Base-by-base conservation (phyloP, 1,284 basidiomycete genomes). In the Cryptococcus sp. region DNA sequence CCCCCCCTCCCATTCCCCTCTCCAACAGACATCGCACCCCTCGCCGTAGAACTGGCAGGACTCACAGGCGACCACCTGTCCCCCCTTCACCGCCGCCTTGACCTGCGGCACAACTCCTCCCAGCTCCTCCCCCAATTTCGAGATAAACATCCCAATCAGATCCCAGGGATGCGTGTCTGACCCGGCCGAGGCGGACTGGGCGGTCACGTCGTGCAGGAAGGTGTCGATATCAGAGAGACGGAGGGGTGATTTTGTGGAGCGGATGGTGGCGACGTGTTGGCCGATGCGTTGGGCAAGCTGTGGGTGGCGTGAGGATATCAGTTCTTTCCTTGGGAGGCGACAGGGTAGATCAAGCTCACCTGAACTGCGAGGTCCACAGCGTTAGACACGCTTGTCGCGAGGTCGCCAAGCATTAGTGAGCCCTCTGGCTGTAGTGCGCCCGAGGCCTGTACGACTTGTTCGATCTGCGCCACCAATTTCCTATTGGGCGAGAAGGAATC, bases 361-460 rank as follows among this genome's bases (percentile, higher is more conserved):
- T 88, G 88, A 56, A 94, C 88, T 66, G 90, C 88, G 67, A 95
- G 89, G 75, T 93, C 90, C 60, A 90, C 86, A 1, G 92, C 82
- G 62, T 91, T 89, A 0, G 88, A 85, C 1, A 89, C 84, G 18
- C 84, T 81, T 53, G 85, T 84, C 55, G 83, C 85, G 16, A 94
- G 76, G 1, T 83, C 81, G 60, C 86, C 84, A 61, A 95, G 82
- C 43, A 87, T 85, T 2, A 85, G 82, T 2, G 89, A 80, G 13
- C 91, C 78, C 55, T 86, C 82, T 0, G 84, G 77, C 60, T 85
- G 86, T 42, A 95, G 79, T 0, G 90, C 89, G 0, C 83, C 75
- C 6, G 85, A 86, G 20, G 86, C 84, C 50, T 84, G 80, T 4
- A 84, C 83, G 18, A 94, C 81, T 45, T 92, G 89, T 65, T 93